Evolutionary conservation across 352 stramenopile species (phyloP).

Genomic region (Blastocystis sp.): DNA sequence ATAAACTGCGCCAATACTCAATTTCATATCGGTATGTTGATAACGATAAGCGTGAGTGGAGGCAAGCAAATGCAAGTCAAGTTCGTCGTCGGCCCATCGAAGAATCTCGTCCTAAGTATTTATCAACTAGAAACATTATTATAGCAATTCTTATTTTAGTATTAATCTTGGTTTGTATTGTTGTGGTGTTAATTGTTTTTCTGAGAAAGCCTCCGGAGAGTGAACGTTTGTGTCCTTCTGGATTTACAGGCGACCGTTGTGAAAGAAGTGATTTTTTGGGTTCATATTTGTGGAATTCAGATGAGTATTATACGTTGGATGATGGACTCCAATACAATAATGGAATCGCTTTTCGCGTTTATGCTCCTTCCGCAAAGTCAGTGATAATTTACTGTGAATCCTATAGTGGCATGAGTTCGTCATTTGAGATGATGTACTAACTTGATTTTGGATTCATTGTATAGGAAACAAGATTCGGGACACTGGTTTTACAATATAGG

Average conservation of each 20-base stretch:
- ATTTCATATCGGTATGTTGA: not conserved
- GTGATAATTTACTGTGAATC: not conserved
- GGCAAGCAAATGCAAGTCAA: not conserved
- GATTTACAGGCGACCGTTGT: not conserved
- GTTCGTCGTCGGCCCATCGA: not conserved
- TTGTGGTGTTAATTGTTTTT: not conserved
- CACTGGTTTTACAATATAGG: slow-evolving; percentile 36
- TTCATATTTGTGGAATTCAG: not conserved
- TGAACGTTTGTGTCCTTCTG: not conserved
- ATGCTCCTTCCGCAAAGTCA: not conserved
- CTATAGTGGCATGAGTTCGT: not conserved
- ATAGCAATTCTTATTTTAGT: not conserved
- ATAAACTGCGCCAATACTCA: not conserved
- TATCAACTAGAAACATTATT: not conserved
- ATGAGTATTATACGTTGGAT: not conserved
- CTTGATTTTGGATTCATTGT: not conserved
- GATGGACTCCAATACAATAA: not conserved
- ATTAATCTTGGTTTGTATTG: not conserved
- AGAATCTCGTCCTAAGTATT: not conserved
- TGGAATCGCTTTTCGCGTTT: slow-evolving; percentile 12
- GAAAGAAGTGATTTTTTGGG: slow-evolving; percentile 19
- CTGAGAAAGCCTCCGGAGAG: not conserved
- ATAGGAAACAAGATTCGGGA: not conserved
- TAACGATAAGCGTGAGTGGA: not conserved
- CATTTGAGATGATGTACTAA: not conserved